Percentiles rank a stretch among this genome's conserved stretches.
Conservation (phyloP, 345 rosid genomes). For the Ceriops zippeliana region DNA sequence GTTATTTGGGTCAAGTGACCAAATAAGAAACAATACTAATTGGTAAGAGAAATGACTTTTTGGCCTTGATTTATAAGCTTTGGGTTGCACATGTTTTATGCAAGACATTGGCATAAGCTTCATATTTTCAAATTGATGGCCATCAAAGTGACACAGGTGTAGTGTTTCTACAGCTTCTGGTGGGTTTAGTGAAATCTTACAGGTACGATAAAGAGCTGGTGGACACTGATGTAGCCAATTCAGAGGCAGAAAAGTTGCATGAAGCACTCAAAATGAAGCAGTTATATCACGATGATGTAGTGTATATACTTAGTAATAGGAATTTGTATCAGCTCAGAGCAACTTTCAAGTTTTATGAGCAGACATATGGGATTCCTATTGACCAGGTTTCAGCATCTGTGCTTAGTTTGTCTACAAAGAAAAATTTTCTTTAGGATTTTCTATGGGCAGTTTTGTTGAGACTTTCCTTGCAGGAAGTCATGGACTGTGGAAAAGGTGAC, state of each 20-base stretch:
- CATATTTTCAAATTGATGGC: neutral
- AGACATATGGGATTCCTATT: conserved; percentile 46
- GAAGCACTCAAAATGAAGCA: conserved; percentile 57
- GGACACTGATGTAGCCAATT: conserved; percentile 47
- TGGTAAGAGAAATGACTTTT: neutral
- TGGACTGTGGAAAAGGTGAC: conserved; percentile 51
- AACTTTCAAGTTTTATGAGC: conserved; percentile 60
- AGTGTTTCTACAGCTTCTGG: conserved; percentile 47
- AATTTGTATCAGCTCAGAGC: conserved; percentile 68
- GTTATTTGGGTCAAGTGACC: no score
- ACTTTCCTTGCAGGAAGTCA: conserved; percentile 48
- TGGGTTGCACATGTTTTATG: neutral
- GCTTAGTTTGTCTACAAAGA: neutral
- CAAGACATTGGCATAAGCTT: neutral
- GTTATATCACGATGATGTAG: conserved; percentile 56
- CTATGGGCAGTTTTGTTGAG: neutral
- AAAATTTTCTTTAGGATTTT: neutral
- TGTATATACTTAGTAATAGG: conserved; percentile 61
- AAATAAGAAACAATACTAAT: no score
- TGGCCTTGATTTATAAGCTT: neutral
- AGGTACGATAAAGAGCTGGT: conserved; percentile 67
- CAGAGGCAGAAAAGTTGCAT: conserved; percentile 57
- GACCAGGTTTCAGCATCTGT: conserved; percentile 53
- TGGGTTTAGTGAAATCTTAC: conserved; percentile 64
- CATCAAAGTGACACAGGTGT: conserved; percentile 1